A percentile compares a stretch with the other conserved stretches of the same genome.
Evolutionary conservation across 73 alveolate genomes (phyloP).

Genomic region (Symbiodinium natans): DNA sequence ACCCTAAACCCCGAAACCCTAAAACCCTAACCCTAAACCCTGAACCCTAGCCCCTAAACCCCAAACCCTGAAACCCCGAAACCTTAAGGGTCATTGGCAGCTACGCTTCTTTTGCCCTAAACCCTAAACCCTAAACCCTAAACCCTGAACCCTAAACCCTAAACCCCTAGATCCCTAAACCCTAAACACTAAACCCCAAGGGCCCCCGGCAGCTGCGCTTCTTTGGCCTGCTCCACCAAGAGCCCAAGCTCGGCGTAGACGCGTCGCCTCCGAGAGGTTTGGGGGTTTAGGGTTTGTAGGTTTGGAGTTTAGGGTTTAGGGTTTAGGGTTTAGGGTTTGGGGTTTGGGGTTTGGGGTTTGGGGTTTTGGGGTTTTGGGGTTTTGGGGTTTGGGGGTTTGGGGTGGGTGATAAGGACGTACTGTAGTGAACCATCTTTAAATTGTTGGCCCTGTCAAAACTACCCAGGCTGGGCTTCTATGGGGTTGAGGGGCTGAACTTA

Average conservation of each 20-base stretch:
- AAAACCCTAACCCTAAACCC: not conserved
- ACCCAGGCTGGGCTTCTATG: no score
- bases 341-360: no score
- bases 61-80: not conserved
- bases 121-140: not conserved
- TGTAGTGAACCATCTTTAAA: no score
- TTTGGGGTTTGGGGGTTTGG: no score
- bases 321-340: not conserved
- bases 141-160: not conserved
- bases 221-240: constrained; percentile 75
- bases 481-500: no score
- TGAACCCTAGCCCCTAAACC: not conserved
- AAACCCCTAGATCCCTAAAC: not conserved
- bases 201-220: constrained; percentile 66
- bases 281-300: not conserved
- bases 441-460: no score
- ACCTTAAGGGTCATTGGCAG: no score
- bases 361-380: no score
- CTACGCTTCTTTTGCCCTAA: no score
- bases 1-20: no score
- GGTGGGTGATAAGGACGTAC: no score
- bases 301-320: not conserved
- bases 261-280: constrained; percentile 24
- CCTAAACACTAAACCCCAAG: not conserved
- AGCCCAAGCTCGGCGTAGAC: constrained; percentile 81